Base-by-base conservation (phyloP, 2,329 filamentous ascomycete genomes). In the Diplodia seriata region DNA sequence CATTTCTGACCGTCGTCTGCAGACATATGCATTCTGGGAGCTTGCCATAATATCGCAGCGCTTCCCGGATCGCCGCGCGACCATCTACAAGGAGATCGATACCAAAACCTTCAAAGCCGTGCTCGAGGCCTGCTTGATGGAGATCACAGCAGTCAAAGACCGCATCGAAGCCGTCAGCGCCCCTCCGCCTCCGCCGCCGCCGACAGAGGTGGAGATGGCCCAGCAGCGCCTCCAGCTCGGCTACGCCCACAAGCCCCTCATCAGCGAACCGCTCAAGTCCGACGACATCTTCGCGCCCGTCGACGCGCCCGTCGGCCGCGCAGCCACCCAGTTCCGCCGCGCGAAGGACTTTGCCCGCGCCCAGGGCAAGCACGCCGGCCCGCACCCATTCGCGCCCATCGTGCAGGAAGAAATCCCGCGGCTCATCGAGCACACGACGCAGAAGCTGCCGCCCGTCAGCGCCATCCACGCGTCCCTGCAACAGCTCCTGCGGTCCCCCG, bases 1-100 rank as follows among this genome's bases (percentile, higher is more conserved):
- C 31, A 18, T 51, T n/a, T 49, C 71, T 75, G 68, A 76, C 51
- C 14, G 54, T 54, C 1, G 12, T 18, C 20, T 26, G 6, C 69
- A 91, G 86, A 86, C 88, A 0, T 97, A 96, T 77, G 94, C 94
- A 18, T 91, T 97, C 78, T 97, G 94, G 94, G 94, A 98, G 76
- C 83, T 97, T 33, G 88, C 89, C 36, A 85, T 92, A 67, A 97
- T 97, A 72, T 89, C 91, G 47, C 86, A 90, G 68, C 86, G 88
- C 66, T 94, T 91, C 70, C 85, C 89, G 18, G 85, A 88, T n/a
- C 89, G 93, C 40, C 87, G 94, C 64, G 91, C 90, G 77, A 87
- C 88, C 23, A 92, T 98, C 67, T 97, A 92, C 78, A 88, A 89
- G 68, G 93, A 97, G 72, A 92, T 97, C 70, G 94, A 98, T 72